phyloP scores from a whole-genome alignment of 805 yeast species.

The Torulaspora delbrueckii region DNA sequence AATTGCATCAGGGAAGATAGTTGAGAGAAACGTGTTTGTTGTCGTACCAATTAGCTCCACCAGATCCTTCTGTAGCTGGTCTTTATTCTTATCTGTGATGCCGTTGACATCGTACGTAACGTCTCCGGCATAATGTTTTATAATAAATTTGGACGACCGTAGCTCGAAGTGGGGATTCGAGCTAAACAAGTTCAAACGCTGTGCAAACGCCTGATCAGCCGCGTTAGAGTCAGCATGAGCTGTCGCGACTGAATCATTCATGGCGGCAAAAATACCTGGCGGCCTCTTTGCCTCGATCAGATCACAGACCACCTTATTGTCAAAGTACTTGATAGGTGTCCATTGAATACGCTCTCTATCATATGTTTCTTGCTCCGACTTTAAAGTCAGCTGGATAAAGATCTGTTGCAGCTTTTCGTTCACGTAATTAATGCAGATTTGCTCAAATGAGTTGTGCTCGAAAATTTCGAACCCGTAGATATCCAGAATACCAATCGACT shows the following conservation, averaged over 20 bases:
- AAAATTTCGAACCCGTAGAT: conserved; percentile 95
- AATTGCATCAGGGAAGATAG: conserved; percentile 59
- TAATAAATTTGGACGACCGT: conserved; percentile 78
- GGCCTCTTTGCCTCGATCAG: conserved; percentile 91
- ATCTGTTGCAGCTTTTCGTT: conserved; percentile 95
- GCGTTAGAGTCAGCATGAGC: conserved; percentile 97
- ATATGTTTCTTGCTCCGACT: conserved; percentile 97
- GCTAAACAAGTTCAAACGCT: conserved; percentile 79
- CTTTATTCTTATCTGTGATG: conserved; percentile 97
- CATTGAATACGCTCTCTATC: conserved; percentile 92
- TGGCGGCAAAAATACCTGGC: conserved; percentile 92
- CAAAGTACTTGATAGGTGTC: conserved; percentile 96
- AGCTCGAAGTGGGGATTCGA: conserved; percentile 83
- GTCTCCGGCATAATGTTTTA: conserved; percentile 98
- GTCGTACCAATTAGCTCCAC: conserved; percentile 74
- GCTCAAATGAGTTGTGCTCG: conserved; percentile 92
- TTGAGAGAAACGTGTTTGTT: conserved; percentile 53
- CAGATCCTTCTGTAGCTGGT: conserved; percentile 83
- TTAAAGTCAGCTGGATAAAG: conserved; percentile 89
- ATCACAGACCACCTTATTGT: conserved; percentile 94
- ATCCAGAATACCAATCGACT: conserved; percentile 89
- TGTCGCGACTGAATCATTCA: conserved; percentile 95
- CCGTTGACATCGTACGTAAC: conserved; percentile 84
- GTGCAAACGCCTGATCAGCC: conserved; percentile 94
- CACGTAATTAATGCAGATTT: conserved; percentile 90